Percentiles rank a stretch among this genome's conserved stretches.
Conservation (phyloP, 2,329 filamentous ascomycete genomes). For the Diaporthe nobilis region DNA sequence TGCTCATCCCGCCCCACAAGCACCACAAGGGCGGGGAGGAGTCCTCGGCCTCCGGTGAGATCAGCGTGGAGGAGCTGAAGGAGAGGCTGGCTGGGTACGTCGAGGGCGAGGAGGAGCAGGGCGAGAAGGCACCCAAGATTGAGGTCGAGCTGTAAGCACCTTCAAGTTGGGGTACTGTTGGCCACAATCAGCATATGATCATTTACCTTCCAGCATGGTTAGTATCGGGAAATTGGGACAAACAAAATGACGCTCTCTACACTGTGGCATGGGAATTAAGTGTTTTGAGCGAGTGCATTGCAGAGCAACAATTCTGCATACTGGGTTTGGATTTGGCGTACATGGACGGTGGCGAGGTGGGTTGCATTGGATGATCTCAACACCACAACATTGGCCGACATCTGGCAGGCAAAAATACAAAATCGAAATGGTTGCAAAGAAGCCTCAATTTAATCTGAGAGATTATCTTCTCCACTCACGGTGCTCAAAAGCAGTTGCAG, state of each 20-base stretch:
- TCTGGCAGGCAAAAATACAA: neutral
- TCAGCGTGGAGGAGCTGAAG: conserved; percentile 73
- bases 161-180: neutral
- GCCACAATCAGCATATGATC: neutral
- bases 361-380: neutral
- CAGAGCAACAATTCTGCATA: conserved; percentile 25
- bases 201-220: neutral
- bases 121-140: neutral
- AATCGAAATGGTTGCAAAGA: neutral
- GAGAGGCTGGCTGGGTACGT: conserved; percentile 65
- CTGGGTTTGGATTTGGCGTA: neutral
- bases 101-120: conserved; percentile 46
- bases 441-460: no score
- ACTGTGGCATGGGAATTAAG: no score
- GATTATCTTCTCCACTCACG: no score
- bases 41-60: conserved; percentile 59
- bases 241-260: neutral
- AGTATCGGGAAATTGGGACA: neutral
- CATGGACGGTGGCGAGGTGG: neutral
- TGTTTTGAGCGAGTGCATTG: neutral
- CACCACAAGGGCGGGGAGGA: conserved; percentile 55
- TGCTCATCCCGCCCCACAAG: conserved; percentile 82
- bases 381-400: conserved; percentile 22
- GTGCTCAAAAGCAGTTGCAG: no score
- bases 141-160: conserved; percentile 36